Evolutionary conservation across 371 early-diverging fungal genomes (phyloP).

Genomic region (Funneliformis caledonium): DNA sequence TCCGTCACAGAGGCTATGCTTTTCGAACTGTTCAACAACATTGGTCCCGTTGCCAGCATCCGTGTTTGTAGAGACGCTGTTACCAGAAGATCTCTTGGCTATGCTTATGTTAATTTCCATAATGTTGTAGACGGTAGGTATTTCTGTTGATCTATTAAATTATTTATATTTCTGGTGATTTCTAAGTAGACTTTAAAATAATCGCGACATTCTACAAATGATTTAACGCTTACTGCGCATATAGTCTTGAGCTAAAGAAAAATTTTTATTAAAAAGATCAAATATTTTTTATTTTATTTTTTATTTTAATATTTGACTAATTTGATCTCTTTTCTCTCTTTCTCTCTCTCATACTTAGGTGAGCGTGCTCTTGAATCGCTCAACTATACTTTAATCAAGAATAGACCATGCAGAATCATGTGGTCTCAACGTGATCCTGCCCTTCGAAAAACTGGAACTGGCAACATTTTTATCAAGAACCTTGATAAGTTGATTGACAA

Average conservation of each 20-base stretch:
- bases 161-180: neutral
- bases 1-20: constrained; percentile 96
- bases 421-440: constrained; percentile 99
- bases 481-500: constrained; percentile 95
- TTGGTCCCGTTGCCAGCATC: constrained; percentile 95
- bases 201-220: too few relatives aligned
- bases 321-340: neutral
- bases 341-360: constrained; percentile 48
- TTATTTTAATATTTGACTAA: neutral
- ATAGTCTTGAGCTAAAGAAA: too few relatives aligned
- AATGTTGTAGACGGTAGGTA: constrained; percentile 71
- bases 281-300: neutral
- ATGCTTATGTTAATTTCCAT: constrained; percentile 98
- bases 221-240: too few relatives aligned
- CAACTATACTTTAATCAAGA: constrained; percentile 95
- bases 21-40: constrained; percentile 95
- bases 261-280: neutral
- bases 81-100: constrained; percentile 95
- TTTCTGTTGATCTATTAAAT: constrained; percentile 36
- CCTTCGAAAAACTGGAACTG: constrained; percentile 89
- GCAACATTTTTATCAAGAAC: constrained; percentile 99
- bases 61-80: constrained; percentile 98
- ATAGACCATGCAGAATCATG: constrained; percentile 97
- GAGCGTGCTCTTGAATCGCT: constrained; percentile 93
- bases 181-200: too few relatives aligned